These are phyloP conservation scores for Tanacetum coccineum DNA, from an alignment of 129 eudicot species.

Conservation along the genomic window DNA sequence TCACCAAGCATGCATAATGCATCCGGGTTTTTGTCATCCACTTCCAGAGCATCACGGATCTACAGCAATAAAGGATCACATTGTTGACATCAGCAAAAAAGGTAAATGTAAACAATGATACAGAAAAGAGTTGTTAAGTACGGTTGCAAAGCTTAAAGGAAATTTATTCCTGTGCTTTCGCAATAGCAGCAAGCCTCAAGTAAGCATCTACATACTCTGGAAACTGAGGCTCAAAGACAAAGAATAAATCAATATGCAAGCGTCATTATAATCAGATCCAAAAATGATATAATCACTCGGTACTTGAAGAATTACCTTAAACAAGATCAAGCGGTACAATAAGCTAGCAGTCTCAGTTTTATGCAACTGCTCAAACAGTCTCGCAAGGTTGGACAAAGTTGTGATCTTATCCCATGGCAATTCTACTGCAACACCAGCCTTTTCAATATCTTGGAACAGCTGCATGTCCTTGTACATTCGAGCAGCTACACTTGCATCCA, in stretches of 20 bases:
- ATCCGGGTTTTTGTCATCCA: conserved; percentile 88
- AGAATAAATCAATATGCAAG: conserved; percentile 1
- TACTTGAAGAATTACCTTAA: conserved; percentile 49
- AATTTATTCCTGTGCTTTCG: conserved; percentile 86
- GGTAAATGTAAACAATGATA: conserved; percentile 1
- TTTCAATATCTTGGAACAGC: conserved; percentile 70
- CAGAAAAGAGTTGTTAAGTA: conserved; percentile 26
- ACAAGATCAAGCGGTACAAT: conserved; percentile 78
- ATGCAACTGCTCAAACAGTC: conserved; percentile 75
- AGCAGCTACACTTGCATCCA: conserved; percentile 62
- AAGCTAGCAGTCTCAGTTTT: conserved; percentile 67
- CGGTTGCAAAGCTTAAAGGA: conserved; percentile 82
- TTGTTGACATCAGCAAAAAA: conserved; percentile 5
- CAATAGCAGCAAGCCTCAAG: conserved; percentile 94
- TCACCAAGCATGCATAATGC: conserved; percentile 91
- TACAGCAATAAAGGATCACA: conserved; percentile 26
- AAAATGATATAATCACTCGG: neutral
- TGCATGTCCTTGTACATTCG: conserved; percentile 64
- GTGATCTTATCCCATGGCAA: conserved; percentile 86
- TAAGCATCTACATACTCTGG: conserved; percentile 95
- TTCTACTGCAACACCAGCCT: conserved; percentile 60
- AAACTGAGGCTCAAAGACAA: conserved; percentile 52
- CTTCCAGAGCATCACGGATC: conserved; percentile 83
- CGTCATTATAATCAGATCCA: neutral
- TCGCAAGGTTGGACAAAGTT: conserved; percentile 65